A percentile compares a stretch with the other conserved stretches of the same genome.
These are phyloP conservation scores for Aquanectria penicillioides DNA, from an alignment of 2,329 filamentous ascomycete genomes.

Conservation along the genomic window DNA sequence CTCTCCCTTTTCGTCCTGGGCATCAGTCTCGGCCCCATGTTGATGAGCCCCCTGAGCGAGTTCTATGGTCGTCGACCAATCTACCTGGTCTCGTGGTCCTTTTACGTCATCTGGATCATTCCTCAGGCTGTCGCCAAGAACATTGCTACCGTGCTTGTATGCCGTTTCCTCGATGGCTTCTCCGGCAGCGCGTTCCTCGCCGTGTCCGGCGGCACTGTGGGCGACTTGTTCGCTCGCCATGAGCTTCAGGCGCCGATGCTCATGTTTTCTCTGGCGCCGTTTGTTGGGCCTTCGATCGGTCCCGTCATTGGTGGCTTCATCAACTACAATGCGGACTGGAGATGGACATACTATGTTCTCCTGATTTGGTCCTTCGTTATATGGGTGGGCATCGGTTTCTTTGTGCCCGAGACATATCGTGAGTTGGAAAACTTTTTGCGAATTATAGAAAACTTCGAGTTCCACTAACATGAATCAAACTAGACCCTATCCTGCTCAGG, in stretches of 20 bases:
- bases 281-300: slow-evolving; percentile 69
- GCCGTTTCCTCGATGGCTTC: slow-evolving; percentile 81
- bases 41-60: slow-evolving; percentile 72
- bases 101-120: slow-evolving; percentile 83
- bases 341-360: slow-evolving; percentile 87
- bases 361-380: slow-evolving; percentile 82
- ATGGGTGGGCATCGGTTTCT: slow-evolving; percentile 70
- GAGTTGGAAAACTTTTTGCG: slow-evolving; percentile 35
- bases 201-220: slow-evolving; percentile 86
- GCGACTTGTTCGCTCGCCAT: slow-evolving; percentile 77
- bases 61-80: slow-evolving; percentile 87
- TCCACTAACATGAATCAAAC: slow-evolving; percentile 13
- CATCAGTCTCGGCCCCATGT: slow-evolving; percentile 69
- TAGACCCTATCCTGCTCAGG: slow-evolving; percentile 74
- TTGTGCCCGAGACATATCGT: slow-evolving; percentile 91
- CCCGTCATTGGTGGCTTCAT: slow-evolving; percentile 81
- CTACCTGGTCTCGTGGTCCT: slow-evolving; percentile 77
- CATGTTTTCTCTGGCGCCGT: slow-evolving; percentile 75
- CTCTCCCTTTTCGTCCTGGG: slow-evolving; percentile 86
- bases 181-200: slow-evolving; percentile 74
- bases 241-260: slow-evolving; percentile 85
- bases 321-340: slow-evolving; percentile 78
- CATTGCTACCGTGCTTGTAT: slow-evolving; percentile 81
- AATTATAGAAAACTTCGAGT: background rate
- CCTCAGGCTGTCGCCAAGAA: slow-evolving; percentile 85